Conservation (phyloP, 768 basidiomycete species). For the Mycena indigotica region DNA sequence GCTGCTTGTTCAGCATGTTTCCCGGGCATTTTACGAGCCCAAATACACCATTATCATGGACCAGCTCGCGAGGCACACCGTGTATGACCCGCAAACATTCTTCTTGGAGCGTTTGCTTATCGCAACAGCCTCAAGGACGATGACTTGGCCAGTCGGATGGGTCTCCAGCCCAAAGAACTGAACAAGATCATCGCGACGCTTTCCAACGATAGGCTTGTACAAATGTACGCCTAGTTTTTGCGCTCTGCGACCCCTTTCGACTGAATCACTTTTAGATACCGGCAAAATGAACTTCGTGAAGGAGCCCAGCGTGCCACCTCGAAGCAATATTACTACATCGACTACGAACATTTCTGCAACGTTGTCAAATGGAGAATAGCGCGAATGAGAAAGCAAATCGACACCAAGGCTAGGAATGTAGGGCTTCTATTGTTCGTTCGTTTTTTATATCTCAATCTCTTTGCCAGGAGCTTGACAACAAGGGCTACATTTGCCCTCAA, state of each 20-base stretch:
- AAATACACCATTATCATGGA: slow-evolving; percentile 91
- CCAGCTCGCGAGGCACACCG: slow-evolving; percentile 87
- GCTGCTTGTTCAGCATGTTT: slow-evolving; percentile 90
- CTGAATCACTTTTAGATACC: slow-evolving; percentile 54
- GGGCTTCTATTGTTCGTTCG: slow-evolving; percentile 33
- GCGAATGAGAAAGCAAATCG: slow-evolving; percentile 88
- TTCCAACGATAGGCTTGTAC: slow-evolving; percentile 75
- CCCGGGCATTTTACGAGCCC: slow-evolving; percentile 92
- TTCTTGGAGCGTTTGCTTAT: slow-evolving; percentile 27
- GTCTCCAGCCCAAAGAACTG: slow-evolving; percentile 85
- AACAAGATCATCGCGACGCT: slow-evolving; percentile 86
- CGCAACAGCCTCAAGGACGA: slow-evolving; percentile 79
- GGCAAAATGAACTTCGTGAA: slow-evolving; percentile 90
- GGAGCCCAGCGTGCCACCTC: slow-evolving; percentile 85
- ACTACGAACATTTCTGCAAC: slow-evolving; percentile 94
- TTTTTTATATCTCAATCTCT: background rate
- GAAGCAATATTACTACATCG: slow-evolving; percentile 94
- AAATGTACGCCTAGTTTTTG: slow-evolving; percentile 54
- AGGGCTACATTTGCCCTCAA: slow-evolving; percentile 94
- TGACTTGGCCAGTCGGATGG: slow-evolving; percentile 88
- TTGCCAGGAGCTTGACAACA: slow-evolving; percentile 89
- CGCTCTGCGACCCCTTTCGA: background rate
- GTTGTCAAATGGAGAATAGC: slow-evolving; percentile 98
- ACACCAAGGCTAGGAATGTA: slow-evolving; percentile 87
- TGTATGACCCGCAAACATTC: slow-evolving; percentile 50